Conservation (phyloP, 2,329 filamentous ascomycete species). For the Cadophora malorum region DNA sequence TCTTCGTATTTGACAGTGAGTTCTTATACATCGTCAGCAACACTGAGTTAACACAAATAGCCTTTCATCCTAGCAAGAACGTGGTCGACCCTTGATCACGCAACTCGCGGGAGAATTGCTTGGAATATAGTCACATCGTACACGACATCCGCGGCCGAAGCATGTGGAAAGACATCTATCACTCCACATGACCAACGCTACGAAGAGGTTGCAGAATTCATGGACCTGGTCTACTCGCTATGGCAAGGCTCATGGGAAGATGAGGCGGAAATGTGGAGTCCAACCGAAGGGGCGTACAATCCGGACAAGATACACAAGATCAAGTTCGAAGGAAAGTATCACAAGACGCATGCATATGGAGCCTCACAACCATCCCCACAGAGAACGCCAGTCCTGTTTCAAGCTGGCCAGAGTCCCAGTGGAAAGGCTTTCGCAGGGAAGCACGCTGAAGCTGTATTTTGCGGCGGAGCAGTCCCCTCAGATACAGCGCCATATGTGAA, state of each 20-base stretch:
- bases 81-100: too few relatives aligned
- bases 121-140: too few relatives aligned
- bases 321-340: slow-evolving; percentile 16
- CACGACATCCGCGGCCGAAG: too few relatives aligned
- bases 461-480: slow-evolving; percentile 64
- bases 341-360: slow-evolving; percentile 17
- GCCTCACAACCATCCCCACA: slow-evolving; percentile 34
- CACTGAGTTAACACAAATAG: too few relatives aligned
- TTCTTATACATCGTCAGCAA: too few relatives aligned
- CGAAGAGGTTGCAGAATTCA: too few relatives aligned
- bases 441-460: slow-evolving; percentile 74
- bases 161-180: too few relatives aligned
- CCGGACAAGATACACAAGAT: slow-evolving; percentile 66
- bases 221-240: too few relatives aligned
- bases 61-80: too few relatives aligned
- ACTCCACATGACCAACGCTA: too few relatives aligned
- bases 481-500: slow-evolving; percentile 43
- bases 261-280: slow-evolving; percentile 55
- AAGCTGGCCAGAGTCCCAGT: slow-evolving; percentile 70
- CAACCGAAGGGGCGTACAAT: slow-evolving; percentile 40
- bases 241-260: slow-evolving; percentile 6
- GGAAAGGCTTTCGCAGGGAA: slow-evolving; percentile 71
- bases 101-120: too few relatives aligned
- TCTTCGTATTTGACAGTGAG: too few relatives aligned
- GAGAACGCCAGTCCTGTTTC: slow-evolving; percentile 49